These are phyloP conservation scores for Plantago lanceolata DNA, from an alignment of 305 asterid species.

Conservation along the genomic window DNA sequence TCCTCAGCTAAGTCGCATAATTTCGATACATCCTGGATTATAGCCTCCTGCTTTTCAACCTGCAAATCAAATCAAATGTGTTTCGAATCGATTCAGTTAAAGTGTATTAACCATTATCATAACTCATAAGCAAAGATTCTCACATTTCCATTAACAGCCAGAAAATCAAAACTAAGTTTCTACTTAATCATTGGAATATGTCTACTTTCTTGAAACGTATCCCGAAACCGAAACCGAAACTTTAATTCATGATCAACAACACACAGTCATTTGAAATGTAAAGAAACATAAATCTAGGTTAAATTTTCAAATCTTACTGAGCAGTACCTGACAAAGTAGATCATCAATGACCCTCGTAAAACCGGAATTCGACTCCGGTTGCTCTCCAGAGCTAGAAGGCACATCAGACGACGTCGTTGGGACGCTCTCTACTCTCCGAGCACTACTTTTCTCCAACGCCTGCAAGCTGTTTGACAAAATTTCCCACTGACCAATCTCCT, in stretches of 20 bases:
- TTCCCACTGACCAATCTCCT: slow-evolving; percentile 72
- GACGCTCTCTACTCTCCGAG: slow-evolving; percentile 17
- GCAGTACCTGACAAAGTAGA: slow-evolving; percentile 56
- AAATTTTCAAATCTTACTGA: background rate
- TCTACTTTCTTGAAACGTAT: no score
- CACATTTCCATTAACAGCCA: no score
- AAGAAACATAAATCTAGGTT: background rate
- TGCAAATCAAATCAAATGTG: slow-evolving; percentile 24
- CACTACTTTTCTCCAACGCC: slow-evolving; percentile 38
- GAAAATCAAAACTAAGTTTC: no score
- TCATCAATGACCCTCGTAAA: slow-evolving; percentile 43
- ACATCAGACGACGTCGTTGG: slow-evolving; percentile 29
- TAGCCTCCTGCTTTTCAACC: slow-evolving; percentile 71
- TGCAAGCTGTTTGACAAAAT: slow-evolving; percentile 58
- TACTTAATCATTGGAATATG: no score
- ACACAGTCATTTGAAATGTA: no score
- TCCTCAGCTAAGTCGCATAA: slow-evolving; percentile 62
- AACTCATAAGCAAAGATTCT: no score
- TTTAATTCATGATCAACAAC: no score
- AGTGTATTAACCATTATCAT: no score
- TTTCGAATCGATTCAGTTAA: background rate
- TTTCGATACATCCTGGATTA: slow-evolving; percentile 41
- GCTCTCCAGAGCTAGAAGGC: slow-evolving; percentile 28
- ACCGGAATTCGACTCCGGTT: slow-evolving; percentile 25
- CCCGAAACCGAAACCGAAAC: no score